A percentile compares a stretch with the other conserved stretches of the same genome.
These are phyloP conservation scores for Scheffersomyces segobiensis DNA, from an alignment of 1,139 yeast genomes.

Conservation along the genomic window DNA sequence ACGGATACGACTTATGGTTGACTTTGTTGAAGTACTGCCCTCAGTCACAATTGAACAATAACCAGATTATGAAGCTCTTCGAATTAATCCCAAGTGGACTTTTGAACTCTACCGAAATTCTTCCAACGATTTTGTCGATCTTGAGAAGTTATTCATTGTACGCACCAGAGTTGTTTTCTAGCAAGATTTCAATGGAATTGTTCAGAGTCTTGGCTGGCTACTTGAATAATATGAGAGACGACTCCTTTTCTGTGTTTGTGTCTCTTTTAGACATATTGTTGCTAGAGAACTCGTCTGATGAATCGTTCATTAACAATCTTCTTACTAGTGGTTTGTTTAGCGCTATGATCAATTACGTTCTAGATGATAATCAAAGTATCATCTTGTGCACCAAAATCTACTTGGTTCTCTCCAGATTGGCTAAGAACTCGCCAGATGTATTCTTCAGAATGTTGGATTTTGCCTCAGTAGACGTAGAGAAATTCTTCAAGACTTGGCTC, in stretches of 20 bases:
- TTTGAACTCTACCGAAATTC: constrained; percentile 70
- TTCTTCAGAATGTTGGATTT: constrained; percentile 40
- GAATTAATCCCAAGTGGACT: constrained; percentile 51
- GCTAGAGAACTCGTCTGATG: constrained; percentile 26
- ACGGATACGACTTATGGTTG: constrained; percentile 86
- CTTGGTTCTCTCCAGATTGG: constrained; percentile 54
- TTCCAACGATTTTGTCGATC: constrained; percentile 67
- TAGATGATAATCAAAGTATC: constrained; percentile 52
- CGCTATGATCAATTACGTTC: constrained; percentile 45
- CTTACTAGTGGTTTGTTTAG: constrained; percentile 50
- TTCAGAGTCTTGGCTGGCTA: constrained; percentile 58
- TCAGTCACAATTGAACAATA: constrained; percentile 18
- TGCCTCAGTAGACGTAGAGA: constrained; percentile 23
- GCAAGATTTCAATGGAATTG: constrained; percentile 30
- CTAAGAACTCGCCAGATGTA: constrained; percentile 46
- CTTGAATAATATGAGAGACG: constrained; percentile 67
- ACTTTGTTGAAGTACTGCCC: constrained; percentile 63
- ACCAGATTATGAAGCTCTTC: constrained; percentile 44
- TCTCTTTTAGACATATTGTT: constrained; percentile 60
- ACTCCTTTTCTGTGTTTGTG: constrained; percentile 57
- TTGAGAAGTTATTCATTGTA: constrained; percentile 71
- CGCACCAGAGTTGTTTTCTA: constrained; percentile 48
- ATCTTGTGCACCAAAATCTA: constrained; percentile 52
- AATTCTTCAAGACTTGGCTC: constrained; percentile 35
- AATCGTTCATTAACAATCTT: constrained; percentile 33